phyloP scores from a whole-genome alignment of 2,329 filamentous ascomycete genomes.

The Fusarium haematococcum region DNA sequence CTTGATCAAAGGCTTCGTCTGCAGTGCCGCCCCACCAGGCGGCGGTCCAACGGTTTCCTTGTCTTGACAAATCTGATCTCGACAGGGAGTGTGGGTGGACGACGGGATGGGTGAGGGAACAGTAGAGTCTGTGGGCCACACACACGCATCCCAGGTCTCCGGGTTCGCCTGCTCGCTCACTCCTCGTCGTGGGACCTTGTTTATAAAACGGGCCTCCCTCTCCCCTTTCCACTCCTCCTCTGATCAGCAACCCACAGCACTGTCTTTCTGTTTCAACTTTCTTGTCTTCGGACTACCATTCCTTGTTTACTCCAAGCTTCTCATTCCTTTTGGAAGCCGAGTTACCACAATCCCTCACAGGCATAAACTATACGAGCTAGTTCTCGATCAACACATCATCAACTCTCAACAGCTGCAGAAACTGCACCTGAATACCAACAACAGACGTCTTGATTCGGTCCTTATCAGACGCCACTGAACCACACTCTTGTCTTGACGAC shows the following conservation, averaged over 20 bases:
- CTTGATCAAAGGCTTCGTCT: conserved; percentile 18
- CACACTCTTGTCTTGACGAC: conserved; percentile 45
- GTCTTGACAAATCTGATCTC: conserved; percentile 44
- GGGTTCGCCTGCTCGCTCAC: conserved; percentile 12
- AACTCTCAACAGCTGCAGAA: conserved; percentile 6
- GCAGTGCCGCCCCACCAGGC: conserved; percentile 34
- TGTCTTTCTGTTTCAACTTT: conserved; percentile 40
- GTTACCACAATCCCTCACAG: conserved; percentile 41
- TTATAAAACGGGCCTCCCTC: conserved; percentile 47
- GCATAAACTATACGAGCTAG: conserved; percentile 42
- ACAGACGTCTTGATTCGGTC: conserved; percentile 40
- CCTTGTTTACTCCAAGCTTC: conserved; percentile 44
- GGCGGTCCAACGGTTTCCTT: conserved; percentile 36
- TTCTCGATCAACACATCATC: conserved; percentile 31
- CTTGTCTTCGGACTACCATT: conserved; percentile 47
- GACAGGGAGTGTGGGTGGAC: conserved; percentile 6
- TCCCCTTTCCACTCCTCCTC: conserved; percentile 31
- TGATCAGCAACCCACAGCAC: conserved; percentile 32
- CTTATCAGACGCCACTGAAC: conserved; percentile 36
- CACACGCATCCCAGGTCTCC: conserved; percentile 15
- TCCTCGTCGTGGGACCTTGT: conserved; percentile 14
- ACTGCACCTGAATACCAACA: conserved; percentile 25
- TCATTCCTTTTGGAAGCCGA: conserved; percentile 49
- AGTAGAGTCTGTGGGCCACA: background rate
- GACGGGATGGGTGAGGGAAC: background rate